A percentile compares a stretch with the other conserved stretches of the same genome.
Evolutionary conservation across 306 rosid genomes (phyloP).

Genomic region (Vigna reflexopilosa): DNA sequence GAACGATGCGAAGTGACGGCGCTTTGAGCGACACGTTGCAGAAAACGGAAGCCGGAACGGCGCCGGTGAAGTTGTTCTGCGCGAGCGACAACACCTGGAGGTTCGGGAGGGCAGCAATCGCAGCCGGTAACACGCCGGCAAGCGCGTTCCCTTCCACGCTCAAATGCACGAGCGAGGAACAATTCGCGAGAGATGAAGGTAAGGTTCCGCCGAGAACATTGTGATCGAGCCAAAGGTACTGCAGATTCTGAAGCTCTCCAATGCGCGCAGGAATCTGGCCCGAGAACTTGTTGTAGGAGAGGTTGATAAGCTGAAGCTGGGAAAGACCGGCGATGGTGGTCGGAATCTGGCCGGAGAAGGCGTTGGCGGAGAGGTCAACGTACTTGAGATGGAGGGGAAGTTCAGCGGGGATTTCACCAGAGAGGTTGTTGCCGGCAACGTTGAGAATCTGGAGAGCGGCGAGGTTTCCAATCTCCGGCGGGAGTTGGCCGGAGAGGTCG

Average conservation of each 20-base stretch:
- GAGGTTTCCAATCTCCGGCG: slow-evolving; percentile 9
- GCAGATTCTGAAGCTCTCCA: slow-evolving; percentile 23
- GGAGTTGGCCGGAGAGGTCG: not conserved
- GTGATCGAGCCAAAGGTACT: slow-evolving; percentile 13
- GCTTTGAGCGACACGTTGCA: not conserved
- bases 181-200: slow-evolving; percentile 10
- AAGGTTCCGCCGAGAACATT: slow-evolving; percentile 11
- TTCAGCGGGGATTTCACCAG: not conserved
- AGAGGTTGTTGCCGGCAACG: slow-evolving; percentile 2
- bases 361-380: slow-evolving; percentile 4
- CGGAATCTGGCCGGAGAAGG: slow-evolving; percentile 19
- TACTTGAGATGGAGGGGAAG: slow-evolving; percentile 3
- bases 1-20: slow-evolving; percentile 14
- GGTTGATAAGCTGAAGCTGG: slow-evolving; percentile 6
- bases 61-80: not conserved
- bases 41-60: slow-evolving; percentile 3
- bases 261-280: slow-evolving; percentile 6
- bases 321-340: not conserved
- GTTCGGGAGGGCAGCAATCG: not conserved
- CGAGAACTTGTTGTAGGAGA: not conserved
- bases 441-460: slow-evolving; percentile 22
- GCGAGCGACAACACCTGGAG: slow-evolving; percentile 15
- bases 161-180: slow-evolving; percentile 23
- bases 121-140: slow-evolving; percentile 19
- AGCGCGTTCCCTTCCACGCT: slow-evolving; percentile 17